Evolutionary conservation across 2,329 filamentous ascomycete species (phyloP), one percentile per base, ranked within the genome.

Genomic region (Penicillium sp.): DNA sequence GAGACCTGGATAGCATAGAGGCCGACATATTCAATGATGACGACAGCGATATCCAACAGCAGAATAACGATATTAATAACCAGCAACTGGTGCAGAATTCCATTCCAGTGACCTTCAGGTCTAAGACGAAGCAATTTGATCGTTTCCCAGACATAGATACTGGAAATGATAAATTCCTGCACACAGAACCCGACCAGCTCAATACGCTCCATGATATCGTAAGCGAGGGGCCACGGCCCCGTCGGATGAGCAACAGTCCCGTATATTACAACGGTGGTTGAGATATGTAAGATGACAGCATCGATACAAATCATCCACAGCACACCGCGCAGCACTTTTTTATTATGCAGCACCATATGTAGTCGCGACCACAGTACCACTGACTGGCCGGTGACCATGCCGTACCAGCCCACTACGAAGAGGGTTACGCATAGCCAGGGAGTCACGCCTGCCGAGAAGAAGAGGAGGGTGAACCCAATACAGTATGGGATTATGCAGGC

Each of bases 121-220:
- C 67, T 60, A 2, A 66, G 55, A 11, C 50, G 55, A 3, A 68
- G 58, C 5, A 68, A 31, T 40, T 64, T 66, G 50, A 78, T 64
- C 0, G 81, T 80, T 55, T 82, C 79, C 62, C 66, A 69, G 28
- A 84, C 79, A 61, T 82, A 83, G 17, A 81, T 69, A 1, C 71
- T 68, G 0, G 80, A 82, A 37, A 84, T 77, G 38, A 81, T 71
- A 47, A 77, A 68, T 54, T 84, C 81, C 61, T 83, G 81, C 6
- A 82, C 42, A 54, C 78, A 81, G 62, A 83, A 83, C 3, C 79
- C 70, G 2, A 77, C 77, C 47, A 83, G 75, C 60, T 84, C 80
- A 5, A 83, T 70, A 53, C 78, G 78, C 58, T 84, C 81, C 68
- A 79, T 73, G n/a, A 75, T 57, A 17, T 71, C 66, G 58, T 76